These are phyloP conservation scores for Aphanoascus verrucosus DNA, from an alignment of 2,329 filamentous ascomycete genomes.

Conservation along the genomic window DNA sequence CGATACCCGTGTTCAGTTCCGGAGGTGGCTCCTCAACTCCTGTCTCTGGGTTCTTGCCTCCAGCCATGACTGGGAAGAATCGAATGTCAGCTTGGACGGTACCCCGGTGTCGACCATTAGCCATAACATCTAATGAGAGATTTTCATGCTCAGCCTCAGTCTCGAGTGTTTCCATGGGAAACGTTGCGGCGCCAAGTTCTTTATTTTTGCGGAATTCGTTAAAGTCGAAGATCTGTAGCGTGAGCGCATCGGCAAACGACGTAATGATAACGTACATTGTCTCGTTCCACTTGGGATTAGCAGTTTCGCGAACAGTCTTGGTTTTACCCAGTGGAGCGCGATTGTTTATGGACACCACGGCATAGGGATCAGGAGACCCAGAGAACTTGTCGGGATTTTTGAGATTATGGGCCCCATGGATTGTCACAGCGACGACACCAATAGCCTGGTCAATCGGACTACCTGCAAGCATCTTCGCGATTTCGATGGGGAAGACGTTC, in stretches of 20 bases:
- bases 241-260: slow-evolving; percentile 77
- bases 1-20: slow-evolving; percentile 85
- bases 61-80: slow-evolving; percentile 87
- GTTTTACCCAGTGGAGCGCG: slow-evolving; percentile 74
- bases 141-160: slow-evolving; percentile 70
- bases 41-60: slow-evolving; percentile 54
- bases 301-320: slow-evolving; percentile 73
- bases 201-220: slow-evolving; percentile 97
- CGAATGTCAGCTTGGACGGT: slow-evolving; percentile 69
- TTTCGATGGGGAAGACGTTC: slow-evolving; percentile 95
- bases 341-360: slow-evolving; percentile 71
- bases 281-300: slow-evolving; percentile 89
- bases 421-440: slow-evolving; percentile 80
- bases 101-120: slow-evolving; percentile 75
- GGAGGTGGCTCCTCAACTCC: slow-evolving; percentile 71
- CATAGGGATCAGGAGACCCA: slow-evolving; percentile 84
- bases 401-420: slow-evolving; percentile 81
- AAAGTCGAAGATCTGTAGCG: slow-evolving; percentile 78
- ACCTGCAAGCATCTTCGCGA: slow-evolving; percentile 94
- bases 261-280: slow-evolving; percentile 93
- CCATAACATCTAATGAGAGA: slow-evolving; percentile 69
- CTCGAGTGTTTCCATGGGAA: slow-evolving; percentile 72
- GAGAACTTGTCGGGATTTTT: slow-evolving; percentile 94
- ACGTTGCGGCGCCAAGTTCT: slow-evolving; percentile 78
- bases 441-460: slow-evolving; percentile 91